phyloP scores from a whole-genome alignment of 2,329 filamentous ascomycete genomes.

The Huntiella bhutanensis region DNA sequence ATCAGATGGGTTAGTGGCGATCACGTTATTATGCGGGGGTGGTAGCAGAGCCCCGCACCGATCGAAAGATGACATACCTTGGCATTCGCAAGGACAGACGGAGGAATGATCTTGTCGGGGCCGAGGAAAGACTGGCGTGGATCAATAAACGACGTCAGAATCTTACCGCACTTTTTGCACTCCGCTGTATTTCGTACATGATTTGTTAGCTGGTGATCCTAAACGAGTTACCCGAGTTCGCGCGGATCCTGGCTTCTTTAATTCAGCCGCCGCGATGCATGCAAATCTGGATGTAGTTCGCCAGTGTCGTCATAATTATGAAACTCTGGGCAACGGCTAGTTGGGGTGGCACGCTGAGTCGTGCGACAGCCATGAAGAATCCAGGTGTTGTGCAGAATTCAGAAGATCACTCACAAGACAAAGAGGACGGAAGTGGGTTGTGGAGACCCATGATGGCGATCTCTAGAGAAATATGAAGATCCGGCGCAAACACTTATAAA shows the following conservation, averaged over 20 bases:
- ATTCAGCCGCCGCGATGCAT: no score
- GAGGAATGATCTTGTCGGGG: slow-evolving; percentile 93
- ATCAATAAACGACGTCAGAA: slow-evolving; percentile 85
- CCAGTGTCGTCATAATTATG: no score
- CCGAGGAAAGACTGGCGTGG: slow-evolving; percentile 71
- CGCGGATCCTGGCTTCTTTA: not conserved
- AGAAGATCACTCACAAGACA: slow-evolving; percentile 42
- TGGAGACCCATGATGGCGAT: slow-evolving; percentile 38
- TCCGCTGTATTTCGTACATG: slow-evolving; percentile 43
- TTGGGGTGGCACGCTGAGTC: no score
- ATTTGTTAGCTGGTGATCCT: not conserved
- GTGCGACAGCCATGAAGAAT: no score
- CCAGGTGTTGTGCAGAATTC: not conserved
- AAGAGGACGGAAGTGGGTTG: slow-evolving; percentile 46
- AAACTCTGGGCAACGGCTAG: no score
- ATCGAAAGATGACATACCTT: slow-evolving; percentile 39
- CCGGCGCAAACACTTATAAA: no score
- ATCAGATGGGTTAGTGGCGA: not conserved
- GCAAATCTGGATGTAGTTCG: no score
- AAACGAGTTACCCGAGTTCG: not conserved
- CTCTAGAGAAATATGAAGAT: not conserved
- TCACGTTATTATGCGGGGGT: not conserved
- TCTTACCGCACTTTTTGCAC: slow-evolving; percentile 93
- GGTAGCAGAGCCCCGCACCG: not conserved
- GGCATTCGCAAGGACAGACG: slow-evolving; percentile 70